A percentile compares a stretch with the other conserved stretches of the same genome.
These are phyloP conservation scores for Plantago lanceolata DNA, from an alignment of 305 asterid genomes.

Conservation along the genomic window DNA sequence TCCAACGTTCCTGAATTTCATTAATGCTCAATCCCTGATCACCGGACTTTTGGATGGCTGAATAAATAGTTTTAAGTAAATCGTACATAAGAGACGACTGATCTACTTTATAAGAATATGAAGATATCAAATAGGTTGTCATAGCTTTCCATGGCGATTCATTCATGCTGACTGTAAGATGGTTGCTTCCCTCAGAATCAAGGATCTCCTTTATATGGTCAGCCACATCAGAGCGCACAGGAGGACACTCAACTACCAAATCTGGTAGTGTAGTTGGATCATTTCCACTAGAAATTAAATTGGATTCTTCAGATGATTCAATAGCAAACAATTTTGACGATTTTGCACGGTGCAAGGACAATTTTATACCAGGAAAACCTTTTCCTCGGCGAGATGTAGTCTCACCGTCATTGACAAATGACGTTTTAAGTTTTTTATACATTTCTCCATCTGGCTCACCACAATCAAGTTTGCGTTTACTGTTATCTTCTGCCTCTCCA, in stretches of 20 bases:
- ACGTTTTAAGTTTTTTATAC: slow-evolving; percentile 48
- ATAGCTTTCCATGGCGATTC: slow-evolving; percentile 83
- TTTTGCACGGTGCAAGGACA: slow-evolving; percentile 52
- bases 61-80: slow-evolving; percentile 58
- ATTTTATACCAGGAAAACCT: slow-evolving; percentile 88
- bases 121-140: slow-evolving; percentile 52
- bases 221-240: slow-evolving; percentile 31
- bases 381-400: slow-evolving; percentile 70
- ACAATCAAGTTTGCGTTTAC: slow-evolving; percentile 56
- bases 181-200: slow-evolving; percentile 33
- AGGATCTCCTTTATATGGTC: slow-evolving; percentile 36
- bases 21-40: slow-evolving; percentile 87
- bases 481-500: slow-evolving; percentile 90
- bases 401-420: slow-evolving; percentile 68
- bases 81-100: slow-evolving; percentile 38
- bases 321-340: slow-evolving; percentile 48
- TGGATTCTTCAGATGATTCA: slow-evolving; percentile 42
- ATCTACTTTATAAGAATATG: slow-evolving; percentile 40
- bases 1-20: slow-evolving; percentile 52
- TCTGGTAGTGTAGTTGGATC: slow-evolving; percentile 28
- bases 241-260: slow-evolving; percentile 24
- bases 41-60: slow-evolving; percentile 82
- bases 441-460: slow-evolving; percentile 44
- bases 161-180: slow-evolving; percentile 30
- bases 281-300: slow-evolving; percentile 28